phyloP scores from a whole-genome alignment of 768 basidiomycete species.

The Boletus tylopilopsis region DNA sequence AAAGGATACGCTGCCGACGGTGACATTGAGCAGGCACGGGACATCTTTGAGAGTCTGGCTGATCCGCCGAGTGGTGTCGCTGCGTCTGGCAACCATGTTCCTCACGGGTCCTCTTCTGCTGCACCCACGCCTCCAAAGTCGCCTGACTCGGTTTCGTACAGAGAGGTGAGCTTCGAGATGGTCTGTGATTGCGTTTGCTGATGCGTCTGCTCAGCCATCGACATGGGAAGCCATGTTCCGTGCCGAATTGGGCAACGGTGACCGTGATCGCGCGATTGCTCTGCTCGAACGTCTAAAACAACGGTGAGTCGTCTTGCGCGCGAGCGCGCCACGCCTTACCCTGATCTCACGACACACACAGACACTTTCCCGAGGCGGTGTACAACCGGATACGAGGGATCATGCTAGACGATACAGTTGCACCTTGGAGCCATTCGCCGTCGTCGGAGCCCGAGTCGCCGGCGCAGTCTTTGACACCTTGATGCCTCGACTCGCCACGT shows the following conservation, averaged over 20 bases:
- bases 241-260: constrained; percentile 78
- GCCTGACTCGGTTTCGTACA: constrained; percentile 38
- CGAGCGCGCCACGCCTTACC: too few species aligned
- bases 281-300: constrained; percentile 70
- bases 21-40: constrained; percentile 66
- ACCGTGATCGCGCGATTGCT: constrained; percentile 62
- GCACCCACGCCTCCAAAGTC: constrained; percentile 32
- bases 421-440: constrained; percentile 37
- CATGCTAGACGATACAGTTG: constrained; percentile 64
- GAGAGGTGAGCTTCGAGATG: constrained; percentile 21
- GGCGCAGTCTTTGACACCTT: neutral
- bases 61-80: constrained; percentile 85
- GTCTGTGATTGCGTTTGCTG: neutral
- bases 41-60: constrained; percentile 72
- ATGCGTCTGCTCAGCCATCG: constrained; percentile 54
- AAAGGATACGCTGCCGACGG: constrained; percentile 65
- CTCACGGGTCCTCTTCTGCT: constrained; percentile 45
- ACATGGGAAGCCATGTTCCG: constrained; percentile 97
- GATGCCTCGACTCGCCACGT: neutral
- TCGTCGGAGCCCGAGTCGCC: constrained; percentile 8
- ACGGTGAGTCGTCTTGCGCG: constrained; percentile 49
- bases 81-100: constrained; percentile 83
- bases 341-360: too few species aligned
- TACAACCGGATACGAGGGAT: constrained; percentile 78
- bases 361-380: constrained; percentile 75